A percentile compares a stretch with the other conserved stretches of the same genome.
Evolutionary conservation across 2,329 filamentous ascomycete genomes (phyloP).

Genomic region (Sordariomycetes sp.): DNA sequence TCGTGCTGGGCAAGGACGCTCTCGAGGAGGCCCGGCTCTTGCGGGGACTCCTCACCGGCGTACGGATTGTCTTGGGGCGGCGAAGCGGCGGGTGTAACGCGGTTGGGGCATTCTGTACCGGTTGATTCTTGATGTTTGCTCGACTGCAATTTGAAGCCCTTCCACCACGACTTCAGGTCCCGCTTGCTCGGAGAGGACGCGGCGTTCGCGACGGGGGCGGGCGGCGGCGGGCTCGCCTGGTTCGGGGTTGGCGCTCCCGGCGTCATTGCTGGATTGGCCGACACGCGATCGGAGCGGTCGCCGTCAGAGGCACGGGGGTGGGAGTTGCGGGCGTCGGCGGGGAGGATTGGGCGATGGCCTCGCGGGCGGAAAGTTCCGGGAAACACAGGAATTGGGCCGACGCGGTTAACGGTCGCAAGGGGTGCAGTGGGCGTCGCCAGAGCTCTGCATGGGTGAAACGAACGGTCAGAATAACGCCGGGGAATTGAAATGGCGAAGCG

Average conservation of each 20-base stretch:
- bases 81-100: not conserved
- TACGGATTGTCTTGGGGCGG: not conserved
- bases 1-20: conserved; percentile 8
- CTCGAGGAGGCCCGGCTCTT: conserved; percentile 3
- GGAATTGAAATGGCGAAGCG: not conserved
- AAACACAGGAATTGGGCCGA: not conserved
- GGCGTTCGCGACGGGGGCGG: conserved; percentile 24
- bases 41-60: not conserved
- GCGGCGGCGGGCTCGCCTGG: conserved; percentile 18
- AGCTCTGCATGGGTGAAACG: conserved; percentile 1
- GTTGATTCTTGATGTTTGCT: conserved; percentile 41
- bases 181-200: conserved; percentile 71
- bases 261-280: conserved; percentile 16
- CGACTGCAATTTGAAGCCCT: conserved; percentile 69
- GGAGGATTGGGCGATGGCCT: not conserved
- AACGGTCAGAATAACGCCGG: not conserved
- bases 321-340: not conserved
- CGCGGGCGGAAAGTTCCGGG: not conserved
- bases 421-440: not conserved
- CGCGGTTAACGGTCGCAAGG: conserved; percentile 2
- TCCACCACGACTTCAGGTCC: conserved; percentile 95
- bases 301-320: not conserved
- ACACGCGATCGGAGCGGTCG: not conserved
- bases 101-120: conserved; percentile 33
- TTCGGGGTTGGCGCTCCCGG: conserved; percentile 22